phyloP scores from a whole-genome alignment of 352 stramenopile genomes.

The Globisporangium nunn region DNA sequence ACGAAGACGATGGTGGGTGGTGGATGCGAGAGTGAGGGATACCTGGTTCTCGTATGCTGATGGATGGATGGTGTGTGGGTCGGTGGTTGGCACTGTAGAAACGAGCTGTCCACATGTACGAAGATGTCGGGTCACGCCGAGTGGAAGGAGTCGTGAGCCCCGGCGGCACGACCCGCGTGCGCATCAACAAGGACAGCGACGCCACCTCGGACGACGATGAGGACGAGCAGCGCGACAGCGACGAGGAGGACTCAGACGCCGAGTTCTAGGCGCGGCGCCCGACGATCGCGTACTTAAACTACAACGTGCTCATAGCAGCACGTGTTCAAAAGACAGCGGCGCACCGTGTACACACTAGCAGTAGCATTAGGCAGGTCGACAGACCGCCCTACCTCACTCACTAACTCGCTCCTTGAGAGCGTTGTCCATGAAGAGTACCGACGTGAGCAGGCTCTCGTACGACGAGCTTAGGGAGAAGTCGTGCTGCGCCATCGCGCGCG shows the following conservation, averaged over 20 bases:
- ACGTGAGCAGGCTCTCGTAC: slow-evolving; percentile 12
- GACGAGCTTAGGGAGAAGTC: slow-evolving; percentile 14
- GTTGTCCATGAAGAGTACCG: slow-evolving; percentile 5
- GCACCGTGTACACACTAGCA: neutral
- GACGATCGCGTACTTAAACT: no score
- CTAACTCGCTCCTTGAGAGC: neutral
- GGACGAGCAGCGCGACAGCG: slow-evolving; percentile 13
- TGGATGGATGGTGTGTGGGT: neutral
- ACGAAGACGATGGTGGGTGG: slow-evolving; percentile 29
- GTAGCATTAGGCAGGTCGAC: neutral
- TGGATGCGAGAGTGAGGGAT: neutral
- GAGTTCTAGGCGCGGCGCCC: slow-evolving; percentile 4
- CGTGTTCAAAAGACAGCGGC: neutral
- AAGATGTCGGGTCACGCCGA: slow-evolving; percentile 33
- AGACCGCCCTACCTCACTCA: no score
- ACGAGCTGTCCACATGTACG: slow-evolving; percentile 35
- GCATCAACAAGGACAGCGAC: slow-evolving; percentile 36
- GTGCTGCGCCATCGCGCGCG: slow-evolving; percentile 9
- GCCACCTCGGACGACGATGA: slow-evolving; percentile 26
- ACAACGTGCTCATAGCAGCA: neutral
- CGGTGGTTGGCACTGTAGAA: slow-evolving; percentile 13
- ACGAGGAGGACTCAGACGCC: slow-evolving; percentile 25
- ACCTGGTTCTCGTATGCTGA: no score
- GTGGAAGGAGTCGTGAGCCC: slow-evolving; percentile 57
- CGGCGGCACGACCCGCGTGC: slow-evolving; percentile 52